Conservation (phyloP, 1,284 basidiomycete genomes). For the Gymnopus androsaceus region DNA sequence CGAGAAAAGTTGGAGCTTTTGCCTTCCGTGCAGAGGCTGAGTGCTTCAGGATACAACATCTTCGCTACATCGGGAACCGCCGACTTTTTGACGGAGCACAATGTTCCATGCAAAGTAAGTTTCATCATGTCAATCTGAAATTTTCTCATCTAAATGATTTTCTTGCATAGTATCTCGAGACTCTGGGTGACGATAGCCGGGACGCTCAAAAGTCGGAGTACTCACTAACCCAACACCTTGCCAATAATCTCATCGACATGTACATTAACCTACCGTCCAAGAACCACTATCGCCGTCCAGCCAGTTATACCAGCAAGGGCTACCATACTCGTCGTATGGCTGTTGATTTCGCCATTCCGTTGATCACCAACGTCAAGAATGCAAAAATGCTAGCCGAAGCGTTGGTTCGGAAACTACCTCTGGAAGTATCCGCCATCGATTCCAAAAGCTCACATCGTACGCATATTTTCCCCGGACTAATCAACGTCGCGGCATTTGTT, state of each 20-base stretch:
- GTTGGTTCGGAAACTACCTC: constrained; percentile 82
- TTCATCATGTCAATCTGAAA: not conserved
- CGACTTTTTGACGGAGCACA: constrained; percentile 90
- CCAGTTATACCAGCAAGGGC: constrained; percentile 95
- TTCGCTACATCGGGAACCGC: constrained; percentile 97
- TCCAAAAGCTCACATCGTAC: constrained; percentile 94
- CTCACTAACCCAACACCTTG: constrained; percentile 91
- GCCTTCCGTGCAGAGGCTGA: constrained; percentile 95
- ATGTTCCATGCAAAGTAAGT: constrained; percentile 79
- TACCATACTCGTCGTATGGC: constrained; percentile 98
- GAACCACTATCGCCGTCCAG: constrained; percentile 96
- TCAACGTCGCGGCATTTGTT: constrained; percentile 90
- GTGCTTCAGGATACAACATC: constrained; percentile 92
- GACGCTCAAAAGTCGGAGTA: constrained; percentile 93
- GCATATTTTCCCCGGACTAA: constrained; percentile 89
- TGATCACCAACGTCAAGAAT: constrained; percentile 99
- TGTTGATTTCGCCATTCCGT: constrained; percentile 97
- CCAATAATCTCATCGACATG: constrained; percentile 96
- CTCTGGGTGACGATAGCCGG: constrained; percentile 73
- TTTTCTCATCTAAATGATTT: constrained; percentile 18
- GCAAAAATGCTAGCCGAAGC: constrained; percentile 97
- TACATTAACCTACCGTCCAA: constrained; percentile 99
- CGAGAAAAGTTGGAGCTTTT: constrained; percentile 98
- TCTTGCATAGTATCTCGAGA: constrained; percentile 83
- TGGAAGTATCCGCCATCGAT: constrained; percentile 91